These are phyloP conservation scores for Penicillium manginii DNA, from an alignment of 495 filamentous ascomycete genomes.

Conservation along the genomic window DNA sequence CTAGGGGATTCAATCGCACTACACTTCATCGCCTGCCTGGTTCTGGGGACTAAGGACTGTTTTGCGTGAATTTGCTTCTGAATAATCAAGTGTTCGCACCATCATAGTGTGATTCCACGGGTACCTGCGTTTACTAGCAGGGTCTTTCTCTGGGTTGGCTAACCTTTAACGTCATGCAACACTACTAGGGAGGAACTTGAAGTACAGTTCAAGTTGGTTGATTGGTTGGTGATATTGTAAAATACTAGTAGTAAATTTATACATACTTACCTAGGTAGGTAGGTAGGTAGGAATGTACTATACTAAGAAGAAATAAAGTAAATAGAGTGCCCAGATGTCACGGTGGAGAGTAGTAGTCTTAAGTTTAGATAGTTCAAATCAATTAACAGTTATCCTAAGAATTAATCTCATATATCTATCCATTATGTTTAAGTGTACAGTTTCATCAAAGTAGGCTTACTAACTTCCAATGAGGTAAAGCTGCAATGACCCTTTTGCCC, in stretches of 20 bases:
- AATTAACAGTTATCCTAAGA: not conserved
- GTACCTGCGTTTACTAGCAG: constrained; percentile 1
- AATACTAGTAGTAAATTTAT: too few relatives aligned
- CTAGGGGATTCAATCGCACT: not conserved
- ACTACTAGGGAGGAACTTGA: too few relatives aligned
- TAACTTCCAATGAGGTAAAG: constrained; percentile 12
- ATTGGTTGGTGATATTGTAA: too few relatives aligned
- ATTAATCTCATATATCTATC: not conserved
- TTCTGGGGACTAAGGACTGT: not conserved
- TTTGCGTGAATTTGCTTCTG: not conserved
- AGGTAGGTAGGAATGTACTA: too few relatives aligned
- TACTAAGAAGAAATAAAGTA: too few relatives aligned
- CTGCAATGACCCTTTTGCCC: constrained; percentile 18
- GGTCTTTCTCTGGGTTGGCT: not conserved
- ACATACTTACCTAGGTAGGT: too few relatives aligned
- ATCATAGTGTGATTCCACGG: not conserved
- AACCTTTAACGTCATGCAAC: too few relatives aligned
- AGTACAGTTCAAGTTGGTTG: too few relatives aligned
- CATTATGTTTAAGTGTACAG: constrained; percentile 14
- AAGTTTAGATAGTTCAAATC: too few relatives aligned
- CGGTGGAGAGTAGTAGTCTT: too few relatives aligned
- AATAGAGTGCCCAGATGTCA: too few relatives aligned
- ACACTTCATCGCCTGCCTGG: not conserved
- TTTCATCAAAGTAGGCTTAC: constrained; percentile 13
- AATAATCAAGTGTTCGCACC: not conserved